These are phyloP conservation scores for Fraxinus latifolia DNA, from an alignment of 305 asterid genomes.

Conservation along the genomic window DNA sequence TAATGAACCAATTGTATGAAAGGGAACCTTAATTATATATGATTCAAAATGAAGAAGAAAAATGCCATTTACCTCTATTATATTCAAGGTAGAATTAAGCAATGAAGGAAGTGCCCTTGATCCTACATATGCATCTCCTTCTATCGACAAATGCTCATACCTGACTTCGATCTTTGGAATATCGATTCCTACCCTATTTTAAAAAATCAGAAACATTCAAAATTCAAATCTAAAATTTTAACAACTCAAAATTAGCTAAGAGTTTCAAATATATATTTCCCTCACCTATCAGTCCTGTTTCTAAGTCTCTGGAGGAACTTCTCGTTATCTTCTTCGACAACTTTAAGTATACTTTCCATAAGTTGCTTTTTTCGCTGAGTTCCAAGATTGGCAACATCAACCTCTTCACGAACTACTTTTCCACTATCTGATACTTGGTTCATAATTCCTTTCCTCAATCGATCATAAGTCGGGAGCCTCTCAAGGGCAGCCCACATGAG, in stretches of 20 bases:
- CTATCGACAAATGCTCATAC: constrained; percentile 35
- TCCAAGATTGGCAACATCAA: constrained; percentile 59
- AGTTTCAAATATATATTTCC: background rate
- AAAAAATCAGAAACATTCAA: background rate
- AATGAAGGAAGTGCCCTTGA: constrained; percentile 46
- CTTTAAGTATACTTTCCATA: constrained; percentile 31
- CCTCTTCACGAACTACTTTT: constrained; percentile 36
- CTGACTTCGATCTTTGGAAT: constrained; percentile 39
- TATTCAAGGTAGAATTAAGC: constrained; percentile 32
- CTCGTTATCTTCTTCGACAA: constrained; percentile 42
- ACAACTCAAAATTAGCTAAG: background rate
- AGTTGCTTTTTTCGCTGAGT: constrained; percentile 36
- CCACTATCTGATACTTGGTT: constrained; percentile 57
- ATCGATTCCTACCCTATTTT: constrained; percentile 34
- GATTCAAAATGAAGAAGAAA: background rate
- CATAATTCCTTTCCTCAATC: constrained; percentile 55
- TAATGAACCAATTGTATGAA: background rate
- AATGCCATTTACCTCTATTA: constrained; percentile 30
- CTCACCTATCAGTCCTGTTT: constrained; percentile 37
- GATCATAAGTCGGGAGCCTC: constrained; percentile 66
- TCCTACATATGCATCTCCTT: constrained; percentile 37
- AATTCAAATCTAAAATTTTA: background rate
- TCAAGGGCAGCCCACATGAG: constrained; percentile 78
- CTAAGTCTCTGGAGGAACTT: constrained; percentile 35
- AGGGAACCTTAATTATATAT: background rate